phyloP scores from a whole-genome alignment of 768 basidiomycete species.

The Boletus speciosus region DNA sequence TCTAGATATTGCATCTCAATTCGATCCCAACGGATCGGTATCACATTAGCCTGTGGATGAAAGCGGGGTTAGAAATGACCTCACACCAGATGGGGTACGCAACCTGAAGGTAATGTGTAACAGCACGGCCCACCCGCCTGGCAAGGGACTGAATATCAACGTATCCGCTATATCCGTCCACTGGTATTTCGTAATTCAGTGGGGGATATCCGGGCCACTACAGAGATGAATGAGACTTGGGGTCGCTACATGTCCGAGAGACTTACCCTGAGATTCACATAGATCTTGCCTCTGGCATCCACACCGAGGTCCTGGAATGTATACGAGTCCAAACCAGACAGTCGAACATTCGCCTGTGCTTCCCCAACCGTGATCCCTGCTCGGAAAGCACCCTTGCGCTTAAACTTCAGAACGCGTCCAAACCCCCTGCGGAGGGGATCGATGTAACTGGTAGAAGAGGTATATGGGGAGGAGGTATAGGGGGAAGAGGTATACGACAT shows the following conservation, averaged over 20 bases:
- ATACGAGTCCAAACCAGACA: constrained; percentile 63
- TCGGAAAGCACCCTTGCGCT: constrained; percentile 63
- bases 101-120: constrained; percentile 74
- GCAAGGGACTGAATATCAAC: constrained; percentile 65
- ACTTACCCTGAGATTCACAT: constrained; percentile 60
- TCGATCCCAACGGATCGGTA: constrained; percentile 66
- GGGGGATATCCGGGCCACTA: constrained; percentile 72
- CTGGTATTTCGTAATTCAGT: constrained; percentile 71
- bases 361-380: constrained; percentile 66
- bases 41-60: constrained; percentile 53
- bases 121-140: constrained; percentile 65
- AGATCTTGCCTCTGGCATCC: constrained; percentile 56
- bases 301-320: constrained; percentile 61
- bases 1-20: constrained; percentile 70
- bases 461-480: too few species aligned
- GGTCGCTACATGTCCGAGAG: background rate
- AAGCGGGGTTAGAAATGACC: constrained; percentile 7
- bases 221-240: background rate
- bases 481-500: constrained; percentile 38
- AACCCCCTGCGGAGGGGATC: constrained; percentile 49
- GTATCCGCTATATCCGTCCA: constrained; percentile 63
- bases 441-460: constrained; percentile 18
- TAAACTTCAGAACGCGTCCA: constrained; percentile 62
- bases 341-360: constrained; percentile 59
- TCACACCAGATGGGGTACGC: constrained; percentile 10